phyloP scores from a whole-genome alignment of 176 grass and related monocot genomes.

The Luzula sylvatica region DNA sequence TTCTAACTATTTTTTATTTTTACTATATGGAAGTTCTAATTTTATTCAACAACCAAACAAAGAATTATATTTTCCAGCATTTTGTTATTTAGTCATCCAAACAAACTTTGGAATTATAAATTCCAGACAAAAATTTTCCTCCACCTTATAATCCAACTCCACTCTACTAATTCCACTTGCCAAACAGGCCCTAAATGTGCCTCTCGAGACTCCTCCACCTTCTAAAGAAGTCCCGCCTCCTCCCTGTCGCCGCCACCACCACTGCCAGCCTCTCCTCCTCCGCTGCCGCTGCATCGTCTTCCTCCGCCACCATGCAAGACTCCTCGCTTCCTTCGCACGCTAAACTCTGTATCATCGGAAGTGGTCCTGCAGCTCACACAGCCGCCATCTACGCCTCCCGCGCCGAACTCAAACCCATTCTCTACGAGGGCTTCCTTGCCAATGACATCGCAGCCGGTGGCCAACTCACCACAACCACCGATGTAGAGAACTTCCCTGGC shows the following conservation, averaged over 20 bases:
- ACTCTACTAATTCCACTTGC: no score
- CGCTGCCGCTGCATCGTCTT: background rate
- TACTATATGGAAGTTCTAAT: no score
- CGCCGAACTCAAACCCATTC: conserved; percentile 75
- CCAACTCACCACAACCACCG: conserved; percentile 95
- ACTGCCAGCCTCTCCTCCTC: background rate
- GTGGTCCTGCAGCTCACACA: conserved; percentile 80
- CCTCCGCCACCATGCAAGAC: conserved; percentile 36
- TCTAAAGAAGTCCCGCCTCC: conserved; percentile 44
- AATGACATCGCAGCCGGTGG: conserved; percentile 84
- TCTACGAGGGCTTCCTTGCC: conserved; percentile 85
- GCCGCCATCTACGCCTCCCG: conserved; percentile 90
- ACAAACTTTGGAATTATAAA: no score
- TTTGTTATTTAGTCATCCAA: no score
- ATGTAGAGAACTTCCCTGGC: conserved; percentile 93
- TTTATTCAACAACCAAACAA: no score
- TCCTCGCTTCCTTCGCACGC: conserved; percentile 38
- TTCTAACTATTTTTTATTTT: no score
- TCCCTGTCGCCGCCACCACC: conserved; percentile 15
- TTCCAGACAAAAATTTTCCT: no score
- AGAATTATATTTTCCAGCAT: no score
- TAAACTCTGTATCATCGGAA: conserved; percentile 86
- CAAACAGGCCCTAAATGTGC: conserved; percentile 23
- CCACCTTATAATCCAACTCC: no score
- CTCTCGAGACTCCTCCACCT: conserved; percentile 49